Base-by-base conservation (phyloP, 371 early-diverging fungal species). In the Mucor ambiguus region DNA sequence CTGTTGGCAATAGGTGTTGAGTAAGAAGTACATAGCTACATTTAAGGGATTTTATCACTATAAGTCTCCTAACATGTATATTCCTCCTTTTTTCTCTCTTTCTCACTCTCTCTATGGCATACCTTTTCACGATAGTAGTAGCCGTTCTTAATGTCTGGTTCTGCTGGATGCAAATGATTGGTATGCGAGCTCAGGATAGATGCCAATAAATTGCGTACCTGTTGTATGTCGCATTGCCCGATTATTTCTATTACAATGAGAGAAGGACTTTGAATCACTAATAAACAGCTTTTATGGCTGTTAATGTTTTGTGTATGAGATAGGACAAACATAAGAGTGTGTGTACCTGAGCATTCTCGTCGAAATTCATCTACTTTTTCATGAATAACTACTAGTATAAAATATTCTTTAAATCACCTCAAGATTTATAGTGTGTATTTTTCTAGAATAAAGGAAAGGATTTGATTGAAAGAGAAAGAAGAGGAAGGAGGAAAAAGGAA, bases 301-400 rank as follows among this genome's bases (percentile, higher is more conserved):
- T 49, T 20, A 28, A 38, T 41, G 43, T 55, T 48, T 7, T 35
- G 11, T 24, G 30, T 49, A 59, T 35, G 28, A 62, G 56, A 41
- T 30, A 11, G 24, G 20, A 30, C 14, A 57, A 43, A 1, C 35
- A n/a, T 30, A 12, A 60, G 24, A 30, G 30, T 22, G 26, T 22
- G 18, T 30, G 33, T 68, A 68, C 72, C 68, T 72, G 58, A 64
- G 52, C 68, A 72, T 68, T 68, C 61, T 68, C 58, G 58, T 68
- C 72, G 59, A 68, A 65, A 68, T 65, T 62, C 72, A 72, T 72
- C 26, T 72, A 72, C 58, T 67, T 44, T 46, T 71, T 63, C 72
- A 72, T 68, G 65, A 68, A 72, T 49, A 33, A 59, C 30, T 48
- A 52, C 52, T 52, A 28, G 28, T 43, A 33, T 22, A 58, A 58